phyloP scores from a whole-genome alignment of 2,329 filamentous ascomycete genomes.

The Alternaria conjuncta region DNA sequence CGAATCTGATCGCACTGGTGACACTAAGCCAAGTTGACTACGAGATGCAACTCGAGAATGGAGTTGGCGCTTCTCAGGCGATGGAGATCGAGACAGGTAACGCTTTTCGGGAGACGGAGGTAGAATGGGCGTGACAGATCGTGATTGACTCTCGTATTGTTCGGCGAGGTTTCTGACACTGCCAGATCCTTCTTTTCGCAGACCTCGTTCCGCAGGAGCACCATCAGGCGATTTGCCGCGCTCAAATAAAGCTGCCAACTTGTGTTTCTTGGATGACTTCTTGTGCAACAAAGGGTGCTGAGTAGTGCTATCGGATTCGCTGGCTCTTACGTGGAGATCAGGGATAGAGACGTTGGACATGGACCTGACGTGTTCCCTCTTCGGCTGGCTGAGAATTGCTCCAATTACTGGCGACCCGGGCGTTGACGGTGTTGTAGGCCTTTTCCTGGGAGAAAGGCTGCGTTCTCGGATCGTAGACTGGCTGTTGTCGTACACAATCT shows the following conservation, averaged over 20 bases:
- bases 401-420: neutral
- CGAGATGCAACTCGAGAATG: slow-evolving; percentile 22
- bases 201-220: slow-evolving; percentile 8
- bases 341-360: slow-evolving; percentile 8
- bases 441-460: neutral
- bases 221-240: slow-evolving; percentile 24
- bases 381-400: slow-evolving; percentile 17
- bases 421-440: slow-evolving; percentile 4
- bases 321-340: neutral
- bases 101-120: slow-evolving; percentile 18
- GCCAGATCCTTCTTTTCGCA: slow-evolving; percentile 22
- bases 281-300: slow-evolving; percentile 36
- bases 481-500: neutral
- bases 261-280: slow-evolving; percentile 49
- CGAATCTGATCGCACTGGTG: slow-evolving; percentile 33
- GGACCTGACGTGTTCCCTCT: slow-evolving; percentile 27
- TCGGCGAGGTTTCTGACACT: slow-evolving; percentile 33
- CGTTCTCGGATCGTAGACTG: neutral
- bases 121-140: slow-evolving; percentile 25
- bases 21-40: slow-evolving; percentile 19
- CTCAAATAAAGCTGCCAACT: slow-evolving; percentile 42
- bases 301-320: neutral
- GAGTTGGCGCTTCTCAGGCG: slow-evolving; percentile 18
- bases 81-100: slow-evolving; percentile 22
- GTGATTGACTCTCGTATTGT: slow-evolving; percentile 31